Base-by-base conservation (phyloP, 1,284 basidiomycete genomes). In the Inonotus obliquus region DNA sequence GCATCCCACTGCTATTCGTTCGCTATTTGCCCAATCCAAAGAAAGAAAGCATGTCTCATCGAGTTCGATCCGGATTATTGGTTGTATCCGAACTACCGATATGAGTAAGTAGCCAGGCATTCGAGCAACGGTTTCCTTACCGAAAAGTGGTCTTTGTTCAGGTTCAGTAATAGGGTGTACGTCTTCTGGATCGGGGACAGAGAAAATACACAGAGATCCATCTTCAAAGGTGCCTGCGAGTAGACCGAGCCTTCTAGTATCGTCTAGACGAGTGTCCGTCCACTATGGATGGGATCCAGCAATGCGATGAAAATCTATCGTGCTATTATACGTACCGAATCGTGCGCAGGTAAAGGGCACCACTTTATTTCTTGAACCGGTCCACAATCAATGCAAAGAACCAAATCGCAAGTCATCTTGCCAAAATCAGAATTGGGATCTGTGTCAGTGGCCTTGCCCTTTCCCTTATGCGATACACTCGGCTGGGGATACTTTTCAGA, bases 1-100 rank as follows among this genome's bases (percentile, higher is more conserved):
- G 35, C 88, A 87, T 0, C 93, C 93, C 4, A 89, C 81, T 1
- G 88, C 92, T 2, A 97, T 70, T 3, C 87, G 69, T 61, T 89
- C 85, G 62, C 91, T 92, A 66, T 92, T 92, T 1, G 86, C 87
- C 93, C 93, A 96, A 67, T 95, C 92, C 45, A 96, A 77, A 37
- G 83, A 81, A 79, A 83, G 90, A 66, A 84, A 87, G 14, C 80
- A 77, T 0, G 89, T 82, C 60, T 92, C 89, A 62, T 87, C 84
- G 1, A 92, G 72, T 65, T 89, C 83, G 4, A 96, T 80, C 5
- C 83, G 80, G 3, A 94, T 59, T 3, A 89, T 69, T 0, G 93
- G 90, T 47, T 86, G 75, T 0, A 89, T 69, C 64, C 75, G 78
- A 7, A 91, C 32, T 32, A 4, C 89, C 91, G 54, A 10, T 51